phyloP scores from a whole-genome alignment of 2,329 filamentous ascomycete species.

The Colletotrichum neosansevieriae region DNA sequence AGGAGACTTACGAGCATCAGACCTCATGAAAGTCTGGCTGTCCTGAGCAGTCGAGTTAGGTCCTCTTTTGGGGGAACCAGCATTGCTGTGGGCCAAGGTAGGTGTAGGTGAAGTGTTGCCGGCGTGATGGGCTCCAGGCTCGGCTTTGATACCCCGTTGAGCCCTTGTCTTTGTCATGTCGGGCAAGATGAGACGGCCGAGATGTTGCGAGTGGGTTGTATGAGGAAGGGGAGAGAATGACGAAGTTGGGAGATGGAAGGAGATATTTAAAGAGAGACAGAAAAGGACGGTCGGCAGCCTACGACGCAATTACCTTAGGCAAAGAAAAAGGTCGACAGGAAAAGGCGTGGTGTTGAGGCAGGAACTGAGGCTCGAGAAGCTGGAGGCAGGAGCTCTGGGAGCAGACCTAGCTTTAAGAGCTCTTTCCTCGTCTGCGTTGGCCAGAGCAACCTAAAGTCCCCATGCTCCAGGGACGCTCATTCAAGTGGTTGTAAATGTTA shows the following conservation, averaged over 20 bases:
- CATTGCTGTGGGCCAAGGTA: constrained; percentile 25
- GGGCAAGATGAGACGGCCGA: constrained; percentile 14
- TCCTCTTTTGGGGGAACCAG: constrained; percentile 11
- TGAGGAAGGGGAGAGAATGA: neutral
- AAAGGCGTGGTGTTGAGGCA: constrained; percentile 4
- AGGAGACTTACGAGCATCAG: constrained; percentile 53
- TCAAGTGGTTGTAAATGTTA: constrained; percentile 36
- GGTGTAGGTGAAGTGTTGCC: constrained; percentile 6
- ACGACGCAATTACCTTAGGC: neutral
- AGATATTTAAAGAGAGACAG: neutral
- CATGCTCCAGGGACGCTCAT: constrained; percentile 32
- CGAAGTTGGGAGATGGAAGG: neutral
- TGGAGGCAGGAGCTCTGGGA: constrained; percentile 26
- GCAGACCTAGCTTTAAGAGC: constrained; percentile 35
- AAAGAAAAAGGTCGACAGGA: constrained; percentile 3
- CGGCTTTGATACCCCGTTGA: constrained; percentile 28
- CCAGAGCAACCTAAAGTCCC: constrained; percentile 37
- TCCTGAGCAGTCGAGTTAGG: constrained; percentile 1
- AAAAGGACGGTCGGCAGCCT: neutral
- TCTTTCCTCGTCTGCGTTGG: constrained; percentile 37
- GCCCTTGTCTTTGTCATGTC: constrained; percentile 33
- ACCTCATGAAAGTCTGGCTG: constrained; percentile 44
- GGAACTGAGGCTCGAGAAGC: constrained; percentile 12
- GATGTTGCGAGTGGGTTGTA: neutral
- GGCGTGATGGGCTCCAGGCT: constrained; percentile 13